Base-by-base conservation (phyloP, 331 rosid genomes). In the Pyrus hybrid region DNA sequence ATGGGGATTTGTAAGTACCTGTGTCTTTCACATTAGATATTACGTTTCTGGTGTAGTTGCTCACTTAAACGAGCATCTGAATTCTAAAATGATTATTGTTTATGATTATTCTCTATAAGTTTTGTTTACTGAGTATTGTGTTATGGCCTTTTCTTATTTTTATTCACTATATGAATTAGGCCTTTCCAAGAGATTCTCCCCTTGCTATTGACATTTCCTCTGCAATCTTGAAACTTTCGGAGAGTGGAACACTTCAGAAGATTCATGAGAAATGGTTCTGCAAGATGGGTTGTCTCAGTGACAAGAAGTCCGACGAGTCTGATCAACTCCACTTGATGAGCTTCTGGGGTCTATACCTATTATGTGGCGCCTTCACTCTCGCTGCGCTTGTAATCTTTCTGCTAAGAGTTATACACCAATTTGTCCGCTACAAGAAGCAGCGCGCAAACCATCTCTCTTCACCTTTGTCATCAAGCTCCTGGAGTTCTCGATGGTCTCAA, bases 1-100 rank as follows among this genome's bases (percentile, higher is more conserved):
- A 73, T 94, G 99, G 99, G 99, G 99, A 81, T 94, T 92, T 84
- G 99, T 94, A 88, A 94, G 98, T 93, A 71, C 25, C 83, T 83
- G 68, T 79, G 21, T 75, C 67, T 72, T 56, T 71, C 25, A 35
- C 66, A 57, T 58, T 22, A 21, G 23, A 33, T 72, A 32, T 57
- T 58, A 33, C 35, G 61, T 56, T 33, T 18, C 70, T 32, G 57
- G 18, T 51, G 9, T 51, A 0, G 57, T 51, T 51, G 57, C 57
- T 16, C 57, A 51, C 57, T 51, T 51, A 17, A 51, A 2, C 57
- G 21, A 51, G 17, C 21, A 51, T 51, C 57, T 51, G 57, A 51
- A 51, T 51, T 51, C 57, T 30, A 13, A 72, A 63, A 53, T 45
- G 10, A 16, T 25, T 33, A 13, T 32, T 45, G 30, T 35, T 41